These are phyloP conservation scores for Oehlia diaphana DNA, from an alignment of 192 early-diverging fungal species.

Conservation along the genomic window DNA sequence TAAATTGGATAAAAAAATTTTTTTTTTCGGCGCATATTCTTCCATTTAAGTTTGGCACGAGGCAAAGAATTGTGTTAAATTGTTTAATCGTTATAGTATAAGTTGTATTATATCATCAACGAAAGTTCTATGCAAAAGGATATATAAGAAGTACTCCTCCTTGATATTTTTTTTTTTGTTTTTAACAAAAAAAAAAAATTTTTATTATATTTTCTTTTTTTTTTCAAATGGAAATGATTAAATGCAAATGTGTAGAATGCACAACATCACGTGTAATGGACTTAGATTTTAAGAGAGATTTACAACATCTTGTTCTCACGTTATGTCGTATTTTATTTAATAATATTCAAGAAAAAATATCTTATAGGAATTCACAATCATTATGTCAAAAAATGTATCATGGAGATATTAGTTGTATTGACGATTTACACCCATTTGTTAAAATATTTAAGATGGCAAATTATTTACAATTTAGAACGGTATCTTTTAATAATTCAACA, in stretches of 20 bases:
- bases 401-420: neutral
- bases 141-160: no score
- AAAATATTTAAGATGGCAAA: neutral
- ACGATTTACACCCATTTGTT: neutral
- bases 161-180: no score
- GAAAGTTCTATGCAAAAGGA: no score
- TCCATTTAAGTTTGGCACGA: no score
- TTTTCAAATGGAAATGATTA: neutral
- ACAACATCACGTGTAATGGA: conserved; percentile 11
- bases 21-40: no score
- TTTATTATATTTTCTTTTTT: neutral
- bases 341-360: neutral
- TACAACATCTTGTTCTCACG: neutral
- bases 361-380: neutral
- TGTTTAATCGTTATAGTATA: no score
- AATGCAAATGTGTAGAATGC: conserved; percentile 17
- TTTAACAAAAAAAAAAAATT: neutral
- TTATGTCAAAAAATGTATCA: conserved; percentile 2
- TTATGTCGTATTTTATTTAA: neutral
- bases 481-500: neutral
- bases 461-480: neutral
- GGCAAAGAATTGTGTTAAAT: no score
- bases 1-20: no score
- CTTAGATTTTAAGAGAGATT: neutral
- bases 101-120: no score